phyloP scores from a whole-genome alignment of 2,329 filamentous ascomycete genomes.

The Chaetoscypha palmicola region DNA sequence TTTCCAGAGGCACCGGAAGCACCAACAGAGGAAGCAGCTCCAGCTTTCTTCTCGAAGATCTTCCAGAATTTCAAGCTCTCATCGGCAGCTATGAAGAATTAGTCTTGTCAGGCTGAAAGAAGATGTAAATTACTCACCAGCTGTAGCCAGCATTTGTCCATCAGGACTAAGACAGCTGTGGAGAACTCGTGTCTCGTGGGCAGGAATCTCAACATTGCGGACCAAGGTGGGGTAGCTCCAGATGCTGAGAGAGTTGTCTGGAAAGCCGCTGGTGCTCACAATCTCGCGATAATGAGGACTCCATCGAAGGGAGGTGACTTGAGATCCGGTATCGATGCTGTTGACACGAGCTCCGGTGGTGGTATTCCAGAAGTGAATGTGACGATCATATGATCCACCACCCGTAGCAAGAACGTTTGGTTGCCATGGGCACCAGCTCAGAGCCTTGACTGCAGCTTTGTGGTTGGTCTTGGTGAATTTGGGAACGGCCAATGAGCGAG shows the following conservation, averaged over 20 bases:
- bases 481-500: constrained; percentile 82
- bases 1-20: constrained; percentile 65
- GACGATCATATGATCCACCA: constrained; percentile 90
- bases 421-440: constrained; percentile 99
- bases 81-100: constrained; percentile 60
- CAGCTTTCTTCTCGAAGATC: constrained; percentile 97
- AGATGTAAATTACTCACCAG: constrained; percentile 47
- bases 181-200: constrained; percentile 91
- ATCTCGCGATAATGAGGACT: constrained; percentile 97
- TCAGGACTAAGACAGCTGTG: constrained; percentile 97
- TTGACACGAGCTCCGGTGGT: constrained; percentile 96
- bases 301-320: constrained; percentile 95
- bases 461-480: constrained; percentile 99
- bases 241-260: constrained; percentile 98
- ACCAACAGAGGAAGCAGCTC: constrained; percentile 56
- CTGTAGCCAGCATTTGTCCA: constrained; percentile 95
- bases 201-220: constrained; percentile 95
- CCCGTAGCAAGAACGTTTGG: constrained; percentile 94
- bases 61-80: constrained; percentile 99
- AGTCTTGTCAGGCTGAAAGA: constrained; percentile 21
- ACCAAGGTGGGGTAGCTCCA: constrained; percentile 98
- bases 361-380: constrained; percentile 99
- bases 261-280: constrained; percentile 93
- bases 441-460: constrained; percentile 95
- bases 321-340: constrained; percentile 96